Evolutionary conservation across 805 yeast species (phyloP), one percentile per base, ranked within the genome.

Genomic region (Cyberlindnera suaveolens): DNA sequence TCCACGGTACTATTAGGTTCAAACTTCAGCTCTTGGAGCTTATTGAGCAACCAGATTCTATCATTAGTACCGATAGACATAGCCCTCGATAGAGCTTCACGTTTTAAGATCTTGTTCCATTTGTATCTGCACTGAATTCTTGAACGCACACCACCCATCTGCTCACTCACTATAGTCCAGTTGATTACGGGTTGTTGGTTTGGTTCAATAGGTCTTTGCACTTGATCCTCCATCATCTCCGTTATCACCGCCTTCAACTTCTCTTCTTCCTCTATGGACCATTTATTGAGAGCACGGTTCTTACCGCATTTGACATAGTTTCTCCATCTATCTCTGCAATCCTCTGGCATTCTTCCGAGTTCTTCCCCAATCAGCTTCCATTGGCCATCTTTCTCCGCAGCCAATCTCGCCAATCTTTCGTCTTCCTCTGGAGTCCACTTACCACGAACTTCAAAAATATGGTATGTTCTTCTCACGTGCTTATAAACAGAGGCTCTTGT

Each of bases 331-430:
- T 91, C 98, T 53, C 98, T 75, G 63, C 97, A 90, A 65, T 91
- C 98, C 58, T 91, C 98, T 0, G 98, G 97, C 98, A 91, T 91
- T 56, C 98, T 72, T 13, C 85, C 87, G 77, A 91, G 70, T 7
- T 70, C 67, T 41, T 74, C 74, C 7, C 97, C 97, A 47, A 91
- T 85, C 34, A 71, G 70, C 52, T 87, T 87, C 98, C 98, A 91
- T 57, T 85, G 88, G 15, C 93, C 88, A 45, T 81, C 87, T 52
- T 78, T 75, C 20, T 80, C 78, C 9, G 73, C 62, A 10, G 86
- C 85, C 40, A 86, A 65, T 42, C 72, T 72, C 2, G 78, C 78
- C 41, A 91, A 68, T 38, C 73, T 71, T 32, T 66, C 74, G 62
- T 91, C 97, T 48, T 90, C 96, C 47, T 78, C 87, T 8, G 77